Evolutionary conservation across 345 rosid species (phyloP).

Genomic region (Brassica incana): DNA sequence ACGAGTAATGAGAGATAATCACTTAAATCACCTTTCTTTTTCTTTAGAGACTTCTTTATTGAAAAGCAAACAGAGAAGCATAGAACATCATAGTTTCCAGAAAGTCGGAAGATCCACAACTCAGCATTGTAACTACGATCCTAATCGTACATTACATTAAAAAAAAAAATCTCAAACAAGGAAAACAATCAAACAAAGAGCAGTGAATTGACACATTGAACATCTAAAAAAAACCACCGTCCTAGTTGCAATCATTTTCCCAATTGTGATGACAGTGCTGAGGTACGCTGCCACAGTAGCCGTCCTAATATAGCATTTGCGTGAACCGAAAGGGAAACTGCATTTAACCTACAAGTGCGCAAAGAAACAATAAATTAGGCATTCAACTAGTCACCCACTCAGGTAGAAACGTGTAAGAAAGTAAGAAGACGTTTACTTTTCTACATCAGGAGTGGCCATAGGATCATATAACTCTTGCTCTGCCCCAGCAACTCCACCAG

Average conservation of each 20-base stretch:
- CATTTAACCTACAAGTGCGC: constrained; percentile 65
- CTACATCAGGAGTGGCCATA: constrained; percentile 79
- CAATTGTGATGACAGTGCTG: constrained; percentile 48
- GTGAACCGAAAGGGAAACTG: constrained; percentile 69
- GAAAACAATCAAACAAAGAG: constrained; percentile 11
- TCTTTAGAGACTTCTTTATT: neutral
- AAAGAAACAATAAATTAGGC: constrained; percentile 16
- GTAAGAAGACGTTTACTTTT: constrained; percentile 51
- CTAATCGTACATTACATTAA: neutral
- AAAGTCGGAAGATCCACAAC: neutral
- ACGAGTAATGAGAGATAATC: neutral
- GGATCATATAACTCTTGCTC: constrained; percentile 87
- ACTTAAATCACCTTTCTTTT: neutral
- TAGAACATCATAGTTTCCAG: neutral
- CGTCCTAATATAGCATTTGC: constrained; percentile 75
- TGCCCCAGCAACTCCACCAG: constrained; percentile 49
- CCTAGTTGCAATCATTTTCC: constrained; percentile 22
- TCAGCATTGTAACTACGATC: constrained; percentile 1
- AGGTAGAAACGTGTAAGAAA: constrained; percentile 1
- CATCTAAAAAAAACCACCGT: constrained; percentile 22
- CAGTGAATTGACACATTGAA: neutral
- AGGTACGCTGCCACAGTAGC: constrained; percentile 65
- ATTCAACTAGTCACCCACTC: constrained; percentile 3
- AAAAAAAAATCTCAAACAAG: neutral
- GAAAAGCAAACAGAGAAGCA: neutral